phyloP scores from a whole-genome alignment of 768 basidiomycete species.

The Hydnum rufescens region DNA sequence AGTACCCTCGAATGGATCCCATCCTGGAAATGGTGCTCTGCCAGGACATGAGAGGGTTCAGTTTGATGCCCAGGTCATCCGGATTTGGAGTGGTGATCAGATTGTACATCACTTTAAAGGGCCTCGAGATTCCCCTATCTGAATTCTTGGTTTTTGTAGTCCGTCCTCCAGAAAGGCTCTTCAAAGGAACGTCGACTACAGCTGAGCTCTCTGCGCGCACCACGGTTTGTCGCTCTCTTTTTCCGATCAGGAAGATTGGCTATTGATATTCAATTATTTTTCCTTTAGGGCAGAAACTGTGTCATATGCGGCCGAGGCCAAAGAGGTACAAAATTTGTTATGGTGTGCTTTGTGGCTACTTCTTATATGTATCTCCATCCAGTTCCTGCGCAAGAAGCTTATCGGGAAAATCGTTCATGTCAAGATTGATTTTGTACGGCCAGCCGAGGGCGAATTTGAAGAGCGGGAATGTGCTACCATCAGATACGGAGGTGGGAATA shows the following conservation, averaged over 20 bases:
- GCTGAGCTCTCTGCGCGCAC: constrained; percentile 72
- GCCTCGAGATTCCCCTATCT: neutral
- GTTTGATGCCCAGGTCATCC: constrained; percentile 68
- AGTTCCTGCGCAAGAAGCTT: constrained; percentile 71
- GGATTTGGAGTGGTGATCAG: constrained; percentile 87
- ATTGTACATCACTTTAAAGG: constrained; percentile 18
- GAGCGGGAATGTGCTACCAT: constrained; percentile 85
- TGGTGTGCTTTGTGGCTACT: neutral
- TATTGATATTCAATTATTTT: neutral
- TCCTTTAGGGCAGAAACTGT: constrained; percentile 50
- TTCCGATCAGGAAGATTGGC: too few relatives aligned
- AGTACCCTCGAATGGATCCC: constrained; percentile 11
- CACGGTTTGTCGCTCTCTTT: constrained; percentile 34
- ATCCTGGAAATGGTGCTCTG: constrained; percentile 25
- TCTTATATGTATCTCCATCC: neutral
- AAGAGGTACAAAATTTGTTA: constrained; percentile 28
- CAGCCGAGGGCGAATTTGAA: constrained; percentile 81
- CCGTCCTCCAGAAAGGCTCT: constrained; percentile 50
- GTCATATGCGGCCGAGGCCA: constrained; percentile 77
- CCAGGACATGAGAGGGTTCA: constrained; percentile 16
- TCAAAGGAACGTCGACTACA: constrained; percentile 67
- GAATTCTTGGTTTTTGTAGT: constrained; percentile 15
- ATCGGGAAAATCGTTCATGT: constrained; percentile 78
- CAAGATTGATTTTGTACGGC: constrained; percentile 77
- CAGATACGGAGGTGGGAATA: constrained; percentile 60